These are phyloP conservation scores for Aspergillus niger DNA, from an alignment of 2,329 filamentous ascomycete genomes.

Conservation along the genomic window DNA sequence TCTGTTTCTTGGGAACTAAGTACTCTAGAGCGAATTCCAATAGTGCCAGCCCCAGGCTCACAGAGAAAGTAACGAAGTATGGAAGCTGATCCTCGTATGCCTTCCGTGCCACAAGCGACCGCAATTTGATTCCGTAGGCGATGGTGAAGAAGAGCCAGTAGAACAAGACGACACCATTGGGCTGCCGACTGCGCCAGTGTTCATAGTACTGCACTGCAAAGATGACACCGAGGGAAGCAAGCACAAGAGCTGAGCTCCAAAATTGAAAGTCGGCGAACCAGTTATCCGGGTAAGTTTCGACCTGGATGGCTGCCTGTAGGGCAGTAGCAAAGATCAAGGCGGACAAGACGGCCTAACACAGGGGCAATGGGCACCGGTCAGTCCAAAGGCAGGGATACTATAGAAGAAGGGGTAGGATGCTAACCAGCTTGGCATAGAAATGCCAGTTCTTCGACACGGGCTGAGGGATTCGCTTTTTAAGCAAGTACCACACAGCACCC, in stretches of 20 bases:
- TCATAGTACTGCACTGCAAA: slow-evolving; percentile 84
- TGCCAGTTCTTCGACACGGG: slow-evolving; percentile 81
- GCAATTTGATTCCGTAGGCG: slow-evolving; percentile 76
- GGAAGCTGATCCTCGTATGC: slow-evolving; percentile 65
- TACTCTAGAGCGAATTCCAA: slow-evolving; percentile 79
- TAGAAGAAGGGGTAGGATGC: slow-evolving; percentile 25
- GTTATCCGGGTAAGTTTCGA: slow-evolving; percentile 65
- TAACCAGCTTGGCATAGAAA: slow-evolving; percentile 89
- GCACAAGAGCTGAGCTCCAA: slow-evolving; percentile 73
- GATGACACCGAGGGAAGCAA: slow-evolving; percentile 72
- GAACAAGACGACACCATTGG: slow-evolving; percentile 85
- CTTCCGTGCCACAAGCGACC: slow-evolving; percentile 79
- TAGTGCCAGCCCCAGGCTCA: slow-evolving; percentile 69
- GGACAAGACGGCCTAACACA: slow-evolving; percentile 60
- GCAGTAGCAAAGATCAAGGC: slow-evolving; percentile 68
- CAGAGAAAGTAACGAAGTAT: slow-evolving; percentile 76
- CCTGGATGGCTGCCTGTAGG: slow-evolving; percentile 75
- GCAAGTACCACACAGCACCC: slow-evolving; percentile 76
- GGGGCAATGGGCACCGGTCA: slow-evolving; percentile 3
- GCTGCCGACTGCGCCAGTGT: slow-evolving; percentile 77
- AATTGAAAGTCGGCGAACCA: slow-evolving; percentile 85
- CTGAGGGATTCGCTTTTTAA: slow-evolving; percentile 67
- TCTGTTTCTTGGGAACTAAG: slow-evolving; percentile 77
- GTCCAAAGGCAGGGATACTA: not conserved
- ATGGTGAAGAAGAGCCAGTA: slow-evolving; percentile 90